Conservation (phyloP, 1,284 basidiomycete genomes). For the Ganoderma sinense region DNA sequence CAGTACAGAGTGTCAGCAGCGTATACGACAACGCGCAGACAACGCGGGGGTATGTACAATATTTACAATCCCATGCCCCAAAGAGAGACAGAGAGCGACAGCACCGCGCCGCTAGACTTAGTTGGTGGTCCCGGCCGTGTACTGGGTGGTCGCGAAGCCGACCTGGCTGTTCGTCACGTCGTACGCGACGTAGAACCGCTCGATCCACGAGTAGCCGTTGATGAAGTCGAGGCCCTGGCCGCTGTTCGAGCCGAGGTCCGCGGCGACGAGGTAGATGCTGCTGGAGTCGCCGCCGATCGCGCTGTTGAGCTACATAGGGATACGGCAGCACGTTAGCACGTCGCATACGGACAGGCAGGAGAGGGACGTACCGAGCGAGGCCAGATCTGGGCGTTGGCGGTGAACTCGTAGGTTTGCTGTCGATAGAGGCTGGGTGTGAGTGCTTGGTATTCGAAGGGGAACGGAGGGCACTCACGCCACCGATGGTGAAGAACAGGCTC, state of each 20-base stretch:
- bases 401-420: constrained; percentile 20
- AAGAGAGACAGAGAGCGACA: not conserved
- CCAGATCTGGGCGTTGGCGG: constrained; percentile 23
- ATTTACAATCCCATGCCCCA: not conserved
- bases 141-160: constrained; percentile 3
- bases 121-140: not conserved
- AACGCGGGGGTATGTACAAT: not conserved
- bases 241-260: constrained; percentile 43
- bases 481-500: constrained; percentile 39
- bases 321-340: not conserved
- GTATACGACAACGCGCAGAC: not conserved
- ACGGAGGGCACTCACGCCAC: constrained; percentile 26
- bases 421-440: not conserved
- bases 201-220: constrained; percentile 23
- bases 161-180: not conserved
- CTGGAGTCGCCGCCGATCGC: constrained; percentile 49
- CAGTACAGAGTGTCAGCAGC: not conserved
- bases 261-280: constrained; percentile 55
- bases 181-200: not conserved
- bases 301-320: constrained; percentile 42
- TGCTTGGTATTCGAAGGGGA: not conserved
- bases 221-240: constrained; percentile 39
- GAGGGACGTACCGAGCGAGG: constrained; percentile 15
- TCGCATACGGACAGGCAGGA: not conserved
- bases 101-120: not conserved